Conservation (phyloP, 306 rosid species). For the Castanea sativa region DNA sequence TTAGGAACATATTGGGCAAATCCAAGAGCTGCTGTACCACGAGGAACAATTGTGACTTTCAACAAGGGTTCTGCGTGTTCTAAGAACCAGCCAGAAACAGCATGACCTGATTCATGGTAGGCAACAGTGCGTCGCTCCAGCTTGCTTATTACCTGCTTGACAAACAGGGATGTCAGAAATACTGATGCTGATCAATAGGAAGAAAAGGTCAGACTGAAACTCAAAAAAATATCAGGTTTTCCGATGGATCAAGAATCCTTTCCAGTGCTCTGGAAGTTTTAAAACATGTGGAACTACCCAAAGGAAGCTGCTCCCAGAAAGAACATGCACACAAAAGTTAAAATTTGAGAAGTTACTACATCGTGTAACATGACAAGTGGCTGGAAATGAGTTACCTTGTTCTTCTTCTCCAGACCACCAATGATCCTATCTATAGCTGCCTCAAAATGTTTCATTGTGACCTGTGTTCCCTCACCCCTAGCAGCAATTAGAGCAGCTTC, state of each 20-base stretch:
- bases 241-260: neutral
- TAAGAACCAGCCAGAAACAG: slow-evolving; percentile 94
- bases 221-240: neutral
- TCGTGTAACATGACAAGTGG: neutral
- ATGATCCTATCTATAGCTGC: slow-evolving; percentile 90
- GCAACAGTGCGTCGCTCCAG: slow-evolving; percentile 92
- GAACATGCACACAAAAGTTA: neutral
- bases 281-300: neutral
- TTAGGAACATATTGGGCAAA: slow-evolving; percentile 94
- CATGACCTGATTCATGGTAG: slow-evolving; percentile 97
- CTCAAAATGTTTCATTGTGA: slow-evolving; percentile 81
- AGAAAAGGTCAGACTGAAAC: neutral
- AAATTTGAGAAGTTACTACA: neutral
- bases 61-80: slow-evolving; percentile 82
- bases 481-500: slow-evolving; percentile 99
- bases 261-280: neutral
- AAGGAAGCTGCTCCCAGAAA: neutral
- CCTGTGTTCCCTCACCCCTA: slow-evolving; percentile 52
- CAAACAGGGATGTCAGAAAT: slow-evolving; percentile 14
- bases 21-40: slow-evolving; percentile 96
- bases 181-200: slow-evolving; percentile 3
- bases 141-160: slow-evolving; percentile 84
- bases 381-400: slow-evolving; percentile 49
- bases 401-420: slow-evolving; percentile 98
- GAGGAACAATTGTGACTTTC: slow-evolving; percentile 94